Base-by-base conservation (phyloP, 2,329 filamentous ascomycete species). In the Neonectria ditissima region DNA sequence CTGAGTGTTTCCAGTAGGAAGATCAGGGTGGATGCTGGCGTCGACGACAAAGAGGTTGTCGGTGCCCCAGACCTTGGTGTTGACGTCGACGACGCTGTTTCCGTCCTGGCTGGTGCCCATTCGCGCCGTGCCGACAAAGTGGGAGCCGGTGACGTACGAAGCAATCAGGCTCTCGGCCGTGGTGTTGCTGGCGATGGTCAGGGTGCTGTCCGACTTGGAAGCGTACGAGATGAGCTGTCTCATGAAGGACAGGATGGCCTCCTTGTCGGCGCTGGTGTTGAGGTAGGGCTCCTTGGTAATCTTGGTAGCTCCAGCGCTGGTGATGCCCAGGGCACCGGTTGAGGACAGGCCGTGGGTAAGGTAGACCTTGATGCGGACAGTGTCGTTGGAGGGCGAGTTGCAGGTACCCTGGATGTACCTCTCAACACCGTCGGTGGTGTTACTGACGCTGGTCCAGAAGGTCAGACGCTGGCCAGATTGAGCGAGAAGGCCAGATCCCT, bases 1-100 rank as follows among this genome's bases (percentile, higher is more conserved):
- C 51, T 87, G 86, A 2, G 90, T 91, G 77, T 93, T 93, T 18
- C 89, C 87, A 0, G 88, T 89, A 3, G 89, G 83, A 69, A 91
- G 86, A 66, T 90, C 90, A 0, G 90, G 89, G 79, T 91, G 90
- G 71, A 92, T 89, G 65, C 85, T 86, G 1, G 86, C 89, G 70
- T 92, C 89, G 4, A 92, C 87, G 14, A 91, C 86, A 71, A 89
- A 91, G 47, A 91, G 80, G 77, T 91, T 91, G 70, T 91, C 87
- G 0, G 86, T 91, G 39, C 89, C 89, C 71, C 87, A 91, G 6
- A 91, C 87, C 77, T 85, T 87, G 60, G 87, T 86, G 76, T 91
- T 81, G 11, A 82, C 74, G 68, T 91, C 89, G 1, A 91, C 89
- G 2, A 91, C 89, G 1, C 87, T 80, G 7, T 80, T 83, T 16